Conservation (phyloP, 176 grass and related monocot genomes). For the Phyllostachys edulis region DNA sequence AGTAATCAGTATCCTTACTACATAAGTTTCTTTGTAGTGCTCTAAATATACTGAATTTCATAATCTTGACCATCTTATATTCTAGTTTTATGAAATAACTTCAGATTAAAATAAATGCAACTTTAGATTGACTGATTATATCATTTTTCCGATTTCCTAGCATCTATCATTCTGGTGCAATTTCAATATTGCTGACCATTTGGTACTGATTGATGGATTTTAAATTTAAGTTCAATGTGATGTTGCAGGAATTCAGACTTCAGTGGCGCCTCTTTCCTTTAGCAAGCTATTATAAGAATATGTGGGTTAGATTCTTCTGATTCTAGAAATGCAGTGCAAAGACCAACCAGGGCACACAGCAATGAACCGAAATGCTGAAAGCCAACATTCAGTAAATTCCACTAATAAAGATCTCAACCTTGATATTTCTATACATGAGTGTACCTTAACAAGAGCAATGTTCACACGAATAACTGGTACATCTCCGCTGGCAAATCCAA, state of each 20-base stretch:
- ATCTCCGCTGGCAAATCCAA: slow-evolving; percentile 97
- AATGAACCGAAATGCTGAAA: neutral
- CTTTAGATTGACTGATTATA: too few relatives aligned
- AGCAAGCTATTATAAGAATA: neutral
- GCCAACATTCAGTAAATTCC: neutral
- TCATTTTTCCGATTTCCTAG: neutral
- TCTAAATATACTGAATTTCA: slow-evolving; percentile 14
- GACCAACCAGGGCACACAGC: neutral
- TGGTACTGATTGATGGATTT: neutral
- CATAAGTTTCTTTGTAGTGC: slow-evolving; percentile 6
- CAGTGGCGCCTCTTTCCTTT: neutral
- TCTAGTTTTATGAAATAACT: slow-evolving; percentile 17
- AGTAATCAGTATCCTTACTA: slow-evolving; percentile 4
- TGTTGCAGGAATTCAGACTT: neutral
- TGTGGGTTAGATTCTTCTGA: neutral
- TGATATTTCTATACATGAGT: neutral
- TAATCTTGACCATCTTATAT: neutral
- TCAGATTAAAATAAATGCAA: slow-evolving; percentile 5
- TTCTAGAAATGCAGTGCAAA: neutral
- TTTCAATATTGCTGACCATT: neutral
- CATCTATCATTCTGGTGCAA: neutral
- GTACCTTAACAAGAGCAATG: slow-evolving; percentile 90
- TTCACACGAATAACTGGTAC: slow-evolving; percentile 83
- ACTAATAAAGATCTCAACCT: neutral
- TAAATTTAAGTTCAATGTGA: neutral